Evolutionary conservation across 208 protist species (phyloP).

Genomic region (Leishmania guyanensis): DNA sequence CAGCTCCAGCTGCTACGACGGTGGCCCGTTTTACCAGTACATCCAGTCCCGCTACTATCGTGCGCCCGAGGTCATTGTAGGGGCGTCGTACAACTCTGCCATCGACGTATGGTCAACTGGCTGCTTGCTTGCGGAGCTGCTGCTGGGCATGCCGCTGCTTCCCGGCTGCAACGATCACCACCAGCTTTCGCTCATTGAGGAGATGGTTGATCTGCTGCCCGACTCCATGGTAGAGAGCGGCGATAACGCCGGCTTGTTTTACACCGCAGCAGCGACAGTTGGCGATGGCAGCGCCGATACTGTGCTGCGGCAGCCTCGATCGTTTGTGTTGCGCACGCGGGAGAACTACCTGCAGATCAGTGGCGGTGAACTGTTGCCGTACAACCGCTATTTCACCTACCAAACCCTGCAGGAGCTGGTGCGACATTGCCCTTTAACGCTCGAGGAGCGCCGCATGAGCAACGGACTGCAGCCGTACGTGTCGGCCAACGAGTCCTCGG

Average conservation of each 20-base stretch:
- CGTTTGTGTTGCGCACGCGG: constrained; percentile 16
- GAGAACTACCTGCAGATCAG: constrained; percentile 30
- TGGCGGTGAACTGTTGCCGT: constrained; percentile 43
- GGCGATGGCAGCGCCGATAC: background rate
- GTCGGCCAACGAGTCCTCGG: constrained; percentile 15
- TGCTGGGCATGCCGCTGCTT: constrained; percentile 95
- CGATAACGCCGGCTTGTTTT: constrained; percentile 46
- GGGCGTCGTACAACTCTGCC: constrained; percentile 78
- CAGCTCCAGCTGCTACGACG: constrained; percentile 94
- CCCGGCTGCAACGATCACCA: constrained; percentile 92
- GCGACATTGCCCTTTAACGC: constrained; percentile 60
- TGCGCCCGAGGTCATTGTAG: constrained; percentile 96
- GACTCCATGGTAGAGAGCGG: constrained; percentile 57
- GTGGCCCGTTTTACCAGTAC: constrained; percentile 81
- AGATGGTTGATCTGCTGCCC: constrained; percentile 90
- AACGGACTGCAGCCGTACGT: constrained; percentile 47
- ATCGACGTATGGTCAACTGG: constrained; percentile 99
- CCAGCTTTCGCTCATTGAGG: constrained; percentile 95
- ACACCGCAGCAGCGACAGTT: constrained; percentile 20
- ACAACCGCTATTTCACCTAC: constrained; percentile 65
- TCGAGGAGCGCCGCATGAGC: constrained; percentile 68
- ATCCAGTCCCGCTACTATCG: constrained; percentile 96
- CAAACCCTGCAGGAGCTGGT: constrained; percentile 73
- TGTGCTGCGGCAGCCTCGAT: background rate
- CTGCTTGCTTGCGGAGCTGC: constrained; percentile 96